Percentiles rank a stretch among this genome's conserved stretches.
Conservation (phyloP, 83 land plant genomes). For the Picea mariana region DNA sequence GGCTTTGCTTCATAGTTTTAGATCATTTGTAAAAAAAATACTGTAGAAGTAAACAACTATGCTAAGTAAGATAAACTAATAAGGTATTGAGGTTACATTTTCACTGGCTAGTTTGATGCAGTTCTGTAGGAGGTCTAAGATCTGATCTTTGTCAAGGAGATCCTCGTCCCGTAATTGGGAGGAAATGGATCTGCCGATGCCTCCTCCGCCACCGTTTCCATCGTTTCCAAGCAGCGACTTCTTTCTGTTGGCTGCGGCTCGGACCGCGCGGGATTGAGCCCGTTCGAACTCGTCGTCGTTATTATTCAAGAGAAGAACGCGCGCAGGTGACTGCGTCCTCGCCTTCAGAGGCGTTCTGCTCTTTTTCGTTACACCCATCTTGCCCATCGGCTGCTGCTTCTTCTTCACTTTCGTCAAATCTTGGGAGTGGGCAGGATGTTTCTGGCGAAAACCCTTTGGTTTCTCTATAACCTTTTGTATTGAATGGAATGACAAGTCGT, state of each 20-base stretch:
- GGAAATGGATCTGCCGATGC: background rate
- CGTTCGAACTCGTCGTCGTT: conserved; percentile 89
- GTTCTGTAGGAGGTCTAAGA: conserved; percentile 76
- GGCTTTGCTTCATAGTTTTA: too few relatives aligned
- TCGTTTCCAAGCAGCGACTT: conserved; percentile 17
- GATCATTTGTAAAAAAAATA: too few relatives aligned
- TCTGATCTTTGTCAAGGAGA: conserved; percentile 60
- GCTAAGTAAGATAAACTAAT: too few relatives aligned
- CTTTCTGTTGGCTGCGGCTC: conserved; percentile 61
- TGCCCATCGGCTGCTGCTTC: too few relatives aligned
- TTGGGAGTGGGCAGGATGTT: too few relatives aligned
- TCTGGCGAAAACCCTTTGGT: too few relatives aligned
- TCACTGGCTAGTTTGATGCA: conserved; percentile 95
- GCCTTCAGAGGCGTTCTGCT: conserved; percentile 13
- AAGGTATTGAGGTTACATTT: conserved; percentile 50
- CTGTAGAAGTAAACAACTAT: too few relatives aligned
- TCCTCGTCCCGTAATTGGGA: conserved; percentile 6
- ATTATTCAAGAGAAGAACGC: conserved; percentile 58
- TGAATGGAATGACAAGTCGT: too few relatives aligned
- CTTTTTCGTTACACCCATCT: too few relatives aligned
- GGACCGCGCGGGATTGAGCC: conserved; percentile 68
- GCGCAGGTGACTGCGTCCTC: conserved; percentile 37
- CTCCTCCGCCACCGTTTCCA: too few relatives aligned
- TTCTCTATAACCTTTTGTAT: too few relatives aligned
- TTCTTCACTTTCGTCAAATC: too few relatives aligned